Percentiles rank a stretch among this genome's conserved stretches.
Evolutionary conservation across 2,329 filamentous ascomycete species (phyloP).

Genomic region (Claviceps africana): DNA sequence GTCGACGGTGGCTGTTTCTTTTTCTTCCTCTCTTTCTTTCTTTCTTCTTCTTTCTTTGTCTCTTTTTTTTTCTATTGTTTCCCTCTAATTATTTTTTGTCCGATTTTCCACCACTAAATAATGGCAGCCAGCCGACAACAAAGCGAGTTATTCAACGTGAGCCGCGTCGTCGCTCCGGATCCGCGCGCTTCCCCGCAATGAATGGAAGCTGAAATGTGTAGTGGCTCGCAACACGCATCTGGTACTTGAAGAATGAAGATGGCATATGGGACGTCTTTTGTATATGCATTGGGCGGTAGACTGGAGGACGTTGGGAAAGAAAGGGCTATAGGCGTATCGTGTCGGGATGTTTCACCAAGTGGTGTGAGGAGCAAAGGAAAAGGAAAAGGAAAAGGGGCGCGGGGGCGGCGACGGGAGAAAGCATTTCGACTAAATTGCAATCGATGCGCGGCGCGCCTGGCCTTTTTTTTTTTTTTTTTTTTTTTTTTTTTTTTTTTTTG

Average conservation of each 20-base stretch:
- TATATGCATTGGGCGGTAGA: constrained; percentile 40
- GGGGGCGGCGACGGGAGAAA: background rate
- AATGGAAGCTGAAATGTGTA: constrained; percentile 34
- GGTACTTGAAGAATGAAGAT: constrained; percentile 37
- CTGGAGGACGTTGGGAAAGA: constrained; percentile 6
- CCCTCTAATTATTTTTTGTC: too few relatives aligned
- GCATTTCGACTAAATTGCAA: background rate
- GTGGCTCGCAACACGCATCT: constrained; percentile 42
- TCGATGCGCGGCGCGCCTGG: background rate
- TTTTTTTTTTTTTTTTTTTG: too few relatives aligned
- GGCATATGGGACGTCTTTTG: constrained; percentile 29
- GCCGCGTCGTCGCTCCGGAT: constrained; percentile 46
- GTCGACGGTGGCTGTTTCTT: constrained; percentile 8
- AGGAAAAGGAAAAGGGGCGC: background rate
- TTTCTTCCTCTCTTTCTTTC: background rate
- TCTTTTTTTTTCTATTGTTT: background rate
- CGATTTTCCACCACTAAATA: background rate
- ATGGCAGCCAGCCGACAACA: constrained; percentile 2
- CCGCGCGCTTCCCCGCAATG: constrained; percentile 38
- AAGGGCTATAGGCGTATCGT: background rate
- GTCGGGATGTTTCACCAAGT: constrained; percentile 6
- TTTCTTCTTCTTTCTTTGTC: background rate
- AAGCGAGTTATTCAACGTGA: constrained; percentile 23
- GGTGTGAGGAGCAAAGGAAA: constrained; percentile 6
- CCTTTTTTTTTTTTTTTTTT: too few relatives aligned